Percentiles rank a stretch among this genome's conserved stretches.
Conservation (phyloP, 768 basidiomycete species). For the Lenzites betulinus region DNA sequence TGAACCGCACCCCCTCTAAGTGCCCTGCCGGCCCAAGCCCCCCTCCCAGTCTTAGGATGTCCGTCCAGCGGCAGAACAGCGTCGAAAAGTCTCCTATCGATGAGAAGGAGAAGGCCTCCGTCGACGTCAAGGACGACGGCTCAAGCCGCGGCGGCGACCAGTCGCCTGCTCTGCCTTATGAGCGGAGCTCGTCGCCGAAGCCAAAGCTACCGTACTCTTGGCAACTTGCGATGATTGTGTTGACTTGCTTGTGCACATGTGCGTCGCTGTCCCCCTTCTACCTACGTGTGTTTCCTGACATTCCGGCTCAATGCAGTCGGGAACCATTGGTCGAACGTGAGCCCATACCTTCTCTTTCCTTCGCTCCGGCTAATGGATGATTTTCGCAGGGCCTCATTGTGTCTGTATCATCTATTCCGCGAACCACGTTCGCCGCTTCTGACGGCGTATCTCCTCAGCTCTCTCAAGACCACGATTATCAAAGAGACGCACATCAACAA, state of each 20-base stretch:
- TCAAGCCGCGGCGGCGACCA: conserved; percentile 7
- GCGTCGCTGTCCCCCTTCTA: conserved; percentile 17
- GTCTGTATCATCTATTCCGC: conserved; percentile 22
- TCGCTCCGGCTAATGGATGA: background rate
- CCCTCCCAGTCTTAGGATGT: conserved; percentile 7
- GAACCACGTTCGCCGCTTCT: background rate
- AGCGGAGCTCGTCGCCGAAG: conserved; percentile 19
- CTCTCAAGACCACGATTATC: conserved; percentile 46
- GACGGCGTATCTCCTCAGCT: conserved; percentile 22
- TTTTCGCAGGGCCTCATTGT: conserved; percentile 40
- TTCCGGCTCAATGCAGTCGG: conserved; percentile 33
- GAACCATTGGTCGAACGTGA: conserved; percentile 46
- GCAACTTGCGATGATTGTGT: conserved; percentile 37
- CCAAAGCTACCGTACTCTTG: conserved; percentile 37
- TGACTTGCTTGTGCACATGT: conserved; percentile 46
- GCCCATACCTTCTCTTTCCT: conserved; percentile 7
- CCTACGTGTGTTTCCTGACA: background rate
- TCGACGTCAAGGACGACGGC: conserved; percentile 10
- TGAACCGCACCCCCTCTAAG: conserved; percentile 11
- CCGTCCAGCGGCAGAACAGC: conserved; percentile 11
- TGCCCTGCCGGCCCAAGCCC: background rate
- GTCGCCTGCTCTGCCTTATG: conserved; percentile 8
- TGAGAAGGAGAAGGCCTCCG: conserved; percentile 20
- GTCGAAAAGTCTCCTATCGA: conserved; percentile 24
- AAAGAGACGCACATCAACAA: conserved; percentile 45